Conservation (phyloP, 805 yeast species). For the Starmerella etchellsii region DNA sequence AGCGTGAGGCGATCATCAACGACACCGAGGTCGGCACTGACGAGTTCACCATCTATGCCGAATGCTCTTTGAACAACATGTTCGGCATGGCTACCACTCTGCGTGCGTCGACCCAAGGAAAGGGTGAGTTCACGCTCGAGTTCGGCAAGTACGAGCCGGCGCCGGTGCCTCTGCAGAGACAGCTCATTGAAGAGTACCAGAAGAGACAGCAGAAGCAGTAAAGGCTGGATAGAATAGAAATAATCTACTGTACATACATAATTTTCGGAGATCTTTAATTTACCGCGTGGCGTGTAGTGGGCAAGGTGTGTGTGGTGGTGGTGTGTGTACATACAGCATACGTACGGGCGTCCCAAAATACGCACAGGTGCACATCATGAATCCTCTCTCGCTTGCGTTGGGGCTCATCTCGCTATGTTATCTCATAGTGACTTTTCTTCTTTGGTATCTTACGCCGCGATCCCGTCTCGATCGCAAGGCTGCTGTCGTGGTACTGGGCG, state of each 20-base stretch:
- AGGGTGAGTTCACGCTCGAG: slow-evolving; percentile 94
- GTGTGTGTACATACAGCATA: too few relatives aligned
- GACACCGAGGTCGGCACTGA: slow-evolving; percentile 92
- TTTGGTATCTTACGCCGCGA: slow-evolving; percentile 21
- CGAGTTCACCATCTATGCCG: slow-evolving; percentile 86
- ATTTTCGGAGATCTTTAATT: too few relatives aligned
- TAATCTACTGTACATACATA: too few relatives aligned
- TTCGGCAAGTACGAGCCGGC: slow-evolving; percentile 87
- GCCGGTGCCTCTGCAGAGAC: slow-evolving; percentile 77
- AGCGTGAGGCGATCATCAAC: slow-evolving; percentile 78
- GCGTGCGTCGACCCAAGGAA: slow-evolving; percentile 97
- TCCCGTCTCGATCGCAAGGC: slow-evolving; percentile 36
- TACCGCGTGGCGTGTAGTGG: too few relatives aligned
- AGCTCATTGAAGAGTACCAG: slow-evolving; percentile 72
- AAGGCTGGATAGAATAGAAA: too few relatives aligned
- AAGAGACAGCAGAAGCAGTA: slow-evolving; percentile 35
- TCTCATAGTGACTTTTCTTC: slow-evolving; percentile 10
- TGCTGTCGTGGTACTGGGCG: slow-evolving; percentile 77
- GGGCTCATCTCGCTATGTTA: slow-evolving; percentile 12
- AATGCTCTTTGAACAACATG: slow-evolving; percentile 91
- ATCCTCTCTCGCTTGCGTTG: slow-evolving; percentile 7
- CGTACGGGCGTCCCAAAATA: too few relatives aligned
- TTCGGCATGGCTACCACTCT: slow-evolving; percentile 92
- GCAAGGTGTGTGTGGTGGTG: too few relatives aligned
- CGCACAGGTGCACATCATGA: slow-evolving; percentile 5